These are phyloP conservation scores for Tolypocladium inflatum DNA, from an alignment of 2,329 filamentous ascomycete genomes.

Conservation along the genomic window DNA sequence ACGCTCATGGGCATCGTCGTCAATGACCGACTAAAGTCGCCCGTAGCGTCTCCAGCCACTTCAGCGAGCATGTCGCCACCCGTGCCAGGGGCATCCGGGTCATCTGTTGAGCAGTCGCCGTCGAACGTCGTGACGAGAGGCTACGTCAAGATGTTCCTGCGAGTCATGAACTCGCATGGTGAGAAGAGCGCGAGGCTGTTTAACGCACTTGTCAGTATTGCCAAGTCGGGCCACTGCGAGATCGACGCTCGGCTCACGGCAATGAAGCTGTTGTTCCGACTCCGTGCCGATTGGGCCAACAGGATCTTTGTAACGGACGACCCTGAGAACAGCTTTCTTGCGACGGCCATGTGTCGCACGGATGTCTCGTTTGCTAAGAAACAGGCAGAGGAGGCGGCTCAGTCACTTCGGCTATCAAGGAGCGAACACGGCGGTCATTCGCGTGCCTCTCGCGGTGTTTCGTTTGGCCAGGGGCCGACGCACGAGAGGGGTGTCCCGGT, in stretches of 20 bases:
- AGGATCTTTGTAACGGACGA: conserved; percentile 62
- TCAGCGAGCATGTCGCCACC: conserved; percentile 13
- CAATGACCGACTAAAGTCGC: conserved; percentile 36
- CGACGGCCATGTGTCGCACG: conserved; percentile 60
- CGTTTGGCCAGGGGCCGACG: conserved; percentile 37
- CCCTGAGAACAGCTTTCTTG: conserved; percentile 65
- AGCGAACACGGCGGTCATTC: conserved; percentile 29
- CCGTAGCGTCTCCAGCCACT: conserved; percentile 21
- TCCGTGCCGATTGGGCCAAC: conserved; percentile 74
- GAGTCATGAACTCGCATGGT: conserved; percentile 56
- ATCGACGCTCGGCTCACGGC: conserved; percentile 62
- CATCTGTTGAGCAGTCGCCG: conserved; percentile 36
- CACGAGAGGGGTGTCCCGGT: conserved; percentile 31
- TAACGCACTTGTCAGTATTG: conserved; percentile 54
- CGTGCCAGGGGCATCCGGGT: conserved; percentile 9
- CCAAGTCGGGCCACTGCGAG: conserved; percentile 48
- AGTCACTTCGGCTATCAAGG: conserved; percentile 32
- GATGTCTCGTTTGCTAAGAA: conserved; percentile 42
- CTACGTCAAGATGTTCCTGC: conserved; percentile 68
- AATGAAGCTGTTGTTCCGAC: conserved; percentile 70
- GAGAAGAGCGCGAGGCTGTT: conserved; percentile 56
- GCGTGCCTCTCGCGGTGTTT: conserved; percentile 39
- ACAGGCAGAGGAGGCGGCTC: conserved; percentile 40
- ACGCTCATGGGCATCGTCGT: conserved; percentile 41
- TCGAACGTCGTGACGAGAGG: conserved; percentile 64